Conservation (phyloP, 2,329 filamentous ascomycete genomes). For the Apiospora saccharicola region DNA sequence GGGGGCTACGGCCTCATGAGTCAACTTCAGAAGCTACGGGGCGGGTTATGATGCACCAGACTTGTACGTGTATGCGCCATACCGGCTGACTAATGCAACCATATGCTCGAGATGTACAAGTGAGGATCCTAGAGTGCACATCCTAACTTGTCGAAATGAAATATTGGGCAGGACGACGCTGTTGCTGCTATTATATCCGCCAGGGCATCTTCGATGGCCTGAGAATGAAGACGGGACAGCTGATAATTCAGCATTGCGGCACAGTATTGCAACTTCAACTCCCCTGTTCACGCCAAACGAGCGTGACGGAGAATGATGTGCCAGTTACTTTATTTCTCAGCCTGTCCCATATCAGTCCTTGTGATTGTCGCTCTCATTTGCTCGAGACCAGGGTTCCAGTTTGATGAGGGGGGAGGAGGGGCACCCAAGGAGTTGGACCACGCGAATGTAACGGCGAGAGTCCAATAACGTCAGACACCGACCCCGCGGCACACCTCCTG, state of each 20-base stretch:
- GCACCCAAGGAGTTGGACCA: neutral
- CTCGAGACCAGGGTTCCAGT: neutral
- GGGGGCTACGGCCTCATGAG: conserved; percentile 68
- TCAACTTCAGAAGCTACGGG: conserved; percentile 67
- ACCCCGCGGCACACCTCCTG: neutral
- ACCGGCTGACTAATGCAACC: neutral
- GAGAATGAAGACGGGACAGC: neutral
- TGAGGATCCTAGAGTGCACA: neutral
- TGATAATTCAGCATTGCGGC: neutral
- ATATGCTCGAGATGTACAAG: neutral
- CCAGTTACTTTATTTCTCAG: neutral
- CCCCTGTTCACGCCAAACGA: neutral
- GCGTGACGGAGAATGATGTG: neutral
- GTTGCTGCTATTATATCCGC: neutral
- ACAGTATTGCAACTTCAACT: neutral
- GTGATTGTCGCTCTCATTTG: neutral
- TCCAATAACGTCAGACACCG: neutral
- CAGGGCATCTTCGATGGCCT: neutral
- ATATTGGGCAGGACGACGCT: neutral
- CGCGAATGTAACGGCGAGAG: neutral
- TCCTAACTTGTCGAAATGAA: neutral
- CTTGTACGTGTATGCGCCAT: neutral
- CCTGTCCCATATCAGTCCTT: neutral
- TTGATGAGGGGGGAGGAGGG: neutral
- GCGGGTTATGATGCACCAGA: conserved; percentile 50